Conservation (phyloP, 257 asterid species). For the Salvia rosmarinus region DNA sequence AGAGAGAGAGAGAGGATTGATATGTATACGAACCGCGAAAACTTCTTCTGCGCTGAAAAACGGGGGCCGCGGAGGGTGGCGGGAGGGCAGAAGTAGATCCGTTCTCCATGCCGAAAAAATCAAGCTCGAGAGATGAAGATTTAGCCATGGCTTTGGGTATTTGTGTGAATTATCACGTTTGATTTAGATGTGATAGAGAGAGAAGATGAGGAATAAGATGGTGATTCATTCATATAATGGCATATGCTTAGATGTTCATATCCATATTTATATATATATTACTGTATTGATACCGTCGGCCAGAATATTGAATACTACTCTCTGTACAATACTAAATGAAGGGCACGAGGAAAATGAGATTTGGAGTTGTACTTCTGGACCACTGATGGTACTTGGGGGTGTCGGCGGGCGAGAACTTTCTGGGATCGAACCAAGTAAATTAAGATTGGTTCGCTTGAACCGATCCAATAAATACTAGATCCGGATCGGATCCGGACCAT, state of each 20-base stretch:
- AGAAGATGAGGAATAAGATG: not conserved
- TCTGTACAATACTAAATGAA: not conserved
- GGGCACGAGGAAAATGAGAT: slow-evolving; percentile 38
- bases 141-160: slow-evolving; percentile 26
- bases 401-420: too few relatives aligned
- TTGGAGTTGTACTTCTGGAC: not conserved
- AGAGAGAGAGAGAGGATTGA: not conserved
- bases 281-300: not conserved
- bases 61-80: slow-evolving; percentile 3
- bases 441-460: too few relatives aligned
- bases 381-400: too few relatives aligned
- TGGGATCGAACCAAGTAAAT: too few relatives aligned
- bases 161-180: not conserved
- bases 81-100: slow-evolving; percentile 13
- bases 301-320: slow-evolving; percentile 13
- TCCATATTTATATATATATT: not conserved
- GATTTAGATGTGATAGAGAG: not conserved
- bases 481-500: too few relatives aligned
- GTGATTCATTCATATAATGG: slow-evolving; percentile 3
- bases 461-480: too few relatives aligned
- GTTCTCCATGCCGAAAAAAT: slow-evolving; percentile 38
- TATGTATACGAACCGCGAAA: slow-evolving; percentile 40
- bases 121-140: slow-evolving; percentile 36
- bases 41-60: slow-evolving; percentile 43
- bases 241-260: not conserved